Base-by-base conservation (phyloP, 192 early-diverging fungal species). In the Podila minutissima region DNA sequence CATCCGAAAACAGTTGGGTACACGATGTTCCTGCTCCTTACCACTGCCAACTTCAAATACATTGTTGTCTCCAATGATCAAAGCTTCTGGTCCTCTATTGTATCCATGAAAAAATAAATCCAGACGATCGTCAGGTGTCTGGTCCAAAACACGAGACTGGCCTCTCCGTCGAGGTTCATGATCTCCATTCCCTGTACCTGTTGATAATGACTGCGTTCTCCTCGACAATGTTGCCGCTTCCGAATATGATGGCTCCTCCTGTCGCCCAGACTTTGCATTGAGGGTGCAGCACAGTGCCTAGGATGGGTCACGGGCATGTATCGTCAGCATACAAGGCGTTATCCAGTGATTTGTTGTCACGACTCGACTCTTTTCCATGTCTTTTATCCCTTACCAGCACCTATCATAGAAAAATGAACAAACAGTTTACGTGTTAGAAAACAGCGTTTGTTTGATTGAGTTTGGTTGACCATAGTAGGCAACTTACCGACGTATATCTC, bases 41-140 rank as follows among this genome's bases (percentile, higher is more conserved):
- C 93, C 83, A 28, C 87, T 88, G 35, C 89, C 91, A 28, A 93
- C 92, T 82, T 94, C 92, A 82, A 95, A 91, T 10, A 91, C 86
- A 63, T 95, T 95, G 58, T 91, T 86, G 59, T 93, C 85, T 3
- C 93, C 93, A 72, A 95, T 92, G 24, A 87, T 72, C 63, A 95
- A 67, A 8, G 89, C 74, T 38, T 73, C 83, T 19, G 76, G 64
- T 48, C 81, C 73, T 59, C 87, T 91, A 72, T 49, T 8, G 11
- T 37, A 20, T 24, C 19, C 24, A 59, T 2, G 26, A 26, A 31
- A 13, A 64, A 63, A 26, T 61, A 55, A 13, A 31, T 37, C 17
- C n/a, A 29, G 10, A 50, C 20, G 22, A 50, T 0, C 12, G 26
- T 19, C 4, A 28, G 33, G 22, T 35, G 5, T 55, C 24, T 24